Evolutionary conservation across 306 rosid genomes (phyloP), one percentile per base, ranked within the genome.

Genomic region (Alnus rubra): DNA sequence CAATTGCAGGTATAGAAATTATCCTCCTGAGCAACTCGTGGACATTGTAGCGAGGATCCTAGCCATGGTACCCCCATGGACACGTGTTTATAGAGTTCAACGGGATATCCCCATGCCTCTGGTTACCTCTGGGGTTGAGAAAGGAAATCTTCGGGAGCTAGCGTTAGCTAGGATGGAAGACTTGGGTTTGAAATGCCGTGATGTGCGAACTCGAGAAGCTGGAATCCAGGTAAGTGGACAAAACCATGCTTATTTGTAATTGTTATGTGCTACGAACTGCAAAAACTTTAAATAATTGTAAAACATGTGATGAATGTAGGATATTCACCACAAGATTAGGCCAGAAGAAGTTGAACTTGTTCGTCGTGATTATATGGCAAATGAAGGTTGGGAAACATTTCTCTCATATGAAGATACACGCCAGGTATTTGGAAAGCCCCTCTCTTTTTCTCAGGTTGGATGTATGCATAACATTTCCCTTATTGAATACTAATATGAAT

Each of bases 371-470:
- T 95, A 93, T 80, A 76, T 28, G 63, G 98, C 98, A 79, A 95
- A 95, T 87, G 96, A 95, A 78, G 98, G 99, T 69, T 93, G 99
- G 99, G 98, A 95, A 91, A 93, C 99, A 44, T 95, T 95, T 86
- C 81, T 95, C 69, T 95, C 98, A 4, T 95, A 93, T 53, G 99
- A 95, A 90, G 99, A 95, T 77, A 87, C 92, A 37, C 87, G 90
- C 45, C 98, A 91, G 96, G 98, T 95, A 88, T 60, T 74, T 76
- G 60, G 63, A 53, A 51, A 49, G 47, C 69, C 69, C 74, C 65
- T 71, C 70, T 63, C 23, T 10, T 55, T 23, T 67, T 44, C 37
- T 59, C 30, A 30, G 42, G 9, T 60, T 63, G 56, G 2, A 28
- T 12, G 68, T 71, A 58, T 30, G 71, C 18, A 2, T 3, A 9